phyloP scores from a whole-genome alignment of 805 yeast species.

The Kazachstania martiniae region DNA sequence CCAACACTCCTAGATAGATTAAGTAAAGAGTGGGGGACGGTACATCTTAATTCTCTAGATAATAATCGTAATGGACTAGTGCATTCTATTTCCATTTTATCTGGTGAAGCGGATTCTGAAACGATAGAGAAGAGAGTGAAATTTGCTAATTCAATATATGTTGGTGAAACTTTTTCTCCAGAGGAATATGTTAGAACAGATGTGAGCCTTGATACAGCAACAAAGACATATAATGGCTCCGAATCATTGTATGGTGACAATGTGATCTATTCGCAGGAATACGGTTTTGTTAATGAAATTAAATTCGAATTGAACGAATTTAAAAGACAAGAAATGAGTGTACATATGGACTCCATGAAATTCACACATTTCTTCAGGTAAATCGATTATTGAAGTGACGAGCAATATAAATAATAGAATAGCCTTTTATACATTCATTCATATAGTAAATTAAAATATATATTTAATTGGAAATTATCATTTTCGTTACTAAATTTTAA shows the following conservation, averaged over 20 bases:
- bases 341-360: constrained; percentile 49
- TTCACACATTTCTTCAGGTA: constrained; percentile 52
- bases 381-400: too few species aligned
- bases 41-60: too few species aligned
- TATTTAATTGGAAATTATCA: too few species aligned
- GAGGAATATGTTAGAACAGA: constrained; percentile 22
- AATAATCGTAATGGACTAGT: too few species aligned
- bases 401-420: too few species aligned
- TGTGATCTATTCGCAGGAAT: constrained; percentile 6
- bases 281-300: constrained; percentile 27
- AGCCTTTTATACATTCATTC: too few species aligned
- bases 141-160: constrained; percentile 19
- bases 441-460: too few species aligned
- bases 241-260: constrained; percentile 2
- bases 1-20: too few species aligned
- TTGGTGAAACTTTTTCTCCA: constrained; percentile 22
- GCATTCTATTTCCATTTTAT: too few species aligned
- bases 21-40: neutral
- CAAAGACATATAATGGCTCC: neutral
- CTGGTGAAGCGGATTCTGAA: neutral
- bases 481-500: too few species aligned
- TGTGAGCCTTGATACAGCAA: constrained; percentile 6
- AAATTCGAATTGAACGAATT: constrained; percentile 55
- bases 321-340: constrained; percentile 57
- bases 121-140: constrained; percentile 6